Conservation (phyloP, 495 filamentous ascomycete genomes). For the Aspergillus carlsbadensis region DNA sequence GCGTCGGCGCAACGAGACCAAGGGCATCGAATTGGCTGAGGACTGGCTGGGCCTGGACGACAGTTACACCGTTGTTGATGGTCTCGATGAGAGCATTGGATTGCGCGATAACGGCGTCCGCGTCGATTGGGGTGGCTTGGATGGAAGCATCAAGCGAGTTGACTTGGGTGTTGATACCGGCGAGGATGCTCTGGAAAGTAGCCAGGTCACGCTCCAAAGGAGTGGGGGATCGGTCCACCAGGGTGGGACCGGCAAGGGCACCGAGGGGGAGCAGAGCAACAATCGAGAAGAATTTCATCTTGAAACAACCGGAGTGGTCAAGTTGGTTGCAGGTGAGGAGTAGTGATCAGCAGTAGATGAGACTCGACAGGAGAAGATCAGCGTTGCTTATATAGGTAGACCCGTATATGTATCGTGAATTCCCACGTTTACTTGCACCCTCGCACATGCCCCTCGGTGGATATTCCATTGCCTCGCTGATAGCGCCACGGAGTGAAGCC, state of each 20-base stretch:
- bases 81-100: background rate
- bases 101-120: background rate
- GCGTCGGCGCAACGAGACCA: conserved; percentile 27
- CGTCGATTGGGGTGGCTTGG: background rate
- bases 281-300: background rate
- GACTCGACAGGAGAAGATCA: no score
- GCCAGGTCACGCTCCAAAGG: background rate
- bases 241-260: background rate
- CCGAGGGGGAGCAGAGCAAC: background rate
- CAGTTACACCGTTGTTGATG: conserved; percentile 9
- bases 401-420: no score
- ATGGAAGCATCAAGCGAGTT: background rate
- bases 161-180: background rate
- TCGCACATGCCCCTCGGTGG: no score
- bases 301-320: background rate
- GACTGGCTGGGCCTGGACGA: conserved; percentile 13
- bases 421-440: no score
- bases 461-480: no score
- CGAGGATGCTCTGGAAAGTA: conserved; percentile 3
- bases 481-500: no score
- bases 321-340: no score
- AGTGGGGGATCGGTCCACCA: background rate
- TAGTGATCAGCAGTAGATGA: no score
- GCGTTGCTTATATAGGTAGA: no score
- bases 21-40: conserved; percentile 29